Percentiles rank a stretch among this genome's conserved stretches.
These are phyloP conservation scores for Fagopyrum esculentum DNA, from an alignment of 148 eudicot genomes.

Conservation along the genomic window DNA sequence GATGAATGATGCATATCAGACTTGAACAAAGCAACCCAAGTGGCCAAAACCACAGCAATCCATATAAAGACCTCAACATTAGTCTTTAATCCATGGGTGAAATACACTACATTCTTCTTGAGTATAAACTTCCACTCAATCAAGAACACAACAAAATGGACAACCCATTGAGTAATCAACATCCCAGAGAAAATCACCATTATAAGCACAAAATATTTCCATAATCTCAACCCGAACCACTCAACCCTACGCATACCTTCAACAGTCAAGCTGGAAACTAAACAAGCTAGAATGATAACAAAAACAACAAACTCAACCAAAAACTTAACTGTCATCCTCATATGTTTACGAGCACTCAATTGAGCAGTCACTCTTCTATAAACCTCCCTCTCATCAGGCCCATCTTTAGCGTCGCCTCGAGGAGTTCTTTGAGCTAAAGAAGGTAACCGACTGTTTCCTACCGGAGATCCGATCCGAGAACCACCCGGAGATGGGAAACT, in stretches of 20 bases:
- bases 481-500: constrained; percentile 7
- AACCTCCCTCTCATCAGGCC: constrained; percentile 60
- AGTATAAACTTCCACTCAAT: constrained; percentile 67
- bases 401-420: constrained; percentile 18
- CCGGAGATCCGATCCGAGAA: background rate
- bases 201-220: constrained; percentile 71
- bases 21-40: constrained; percentile 54
- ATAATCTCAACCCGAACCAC: constrained; percentile 40
- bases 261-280: constrained; percentile 45
- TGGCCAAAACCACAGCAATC: constrained; percentile 55
- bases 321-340: constrained; percentile 46
- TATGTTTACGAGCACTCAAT: constrained; percentile 35
- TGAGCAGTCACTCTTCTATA: constrained; percentile 56
- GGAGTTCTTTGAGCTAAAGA: constrained; percentile 35
- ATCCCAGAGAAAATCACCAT: constrained; percentile 71
- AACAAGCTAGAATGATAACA: constrained; percentile 29
- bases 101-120: constrained; percentile 69
- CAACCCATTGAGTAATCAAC: constrained; percentile 59
- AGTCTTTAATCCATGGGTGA: constrained; percentile 64
- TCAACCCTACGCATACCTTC: constrained; percentile 21
- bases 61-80: constrained; percentile 63
- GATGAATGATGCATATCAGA: constrained; percentile 25
- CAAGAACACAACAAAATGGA: constrained; percentile 51
- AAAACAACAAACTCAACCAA: constrained; percentile 44
- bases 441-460: constrained; percentile 1